Percentiles rank a stretch among this genome's conserved stretches.
Conservation (phyloP, 257 asterid genomes). For the Salvia rosmarinus region DNA sequence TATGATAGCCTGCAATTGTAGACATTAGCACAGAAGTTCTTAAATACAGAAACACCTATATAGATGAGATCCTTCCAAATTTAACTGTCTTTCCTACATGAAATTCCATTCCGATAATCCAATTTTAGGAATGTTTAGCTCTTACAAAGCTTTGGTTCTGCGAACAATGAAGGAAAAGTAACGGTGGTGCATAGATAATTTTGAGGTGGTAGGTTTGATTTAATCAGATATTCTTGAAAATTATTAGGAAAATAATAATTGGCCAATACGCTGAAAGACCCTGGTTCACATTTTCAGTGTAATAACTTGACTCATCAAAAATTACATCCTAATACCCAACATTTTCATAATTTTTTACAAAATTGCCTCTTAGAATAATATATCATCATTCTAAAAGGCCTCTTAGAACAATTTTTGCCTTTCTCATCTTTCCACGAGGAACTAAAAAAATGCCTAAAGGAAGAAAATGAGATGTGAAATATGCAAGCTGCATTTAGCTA, state of each 20-base stretch:
- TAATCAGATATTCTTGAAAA: background rate
- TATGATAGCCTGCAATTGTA: conserved; percentile 3
- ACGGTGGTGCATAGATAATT: background rate
- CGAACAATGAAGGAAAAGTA: background rate
- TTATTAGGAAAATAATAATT: background rate
- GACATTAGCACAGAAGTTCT: background rate
- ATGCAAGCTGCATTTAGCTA: background rate
- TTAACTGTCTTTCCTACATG: background rate
- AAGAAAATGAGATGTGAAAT: background rate
- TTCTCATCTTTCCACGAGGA: background rate
- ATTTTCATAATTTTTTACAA: background rate
- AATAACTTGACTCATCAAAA: background rate
- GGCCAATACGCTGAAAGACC: no score
- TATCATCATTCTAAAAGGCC: background rate
- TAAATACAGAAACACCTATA: background rate
- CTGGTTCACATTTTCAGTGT: no score
- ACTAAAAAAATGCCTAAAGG: background rate
- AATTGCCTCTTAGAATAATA: background rate
- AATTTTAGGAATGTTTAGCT: background rate
- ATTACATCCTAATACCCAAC: background rate
- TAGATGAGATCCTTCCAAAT: background rate
- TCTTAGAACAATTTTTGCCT: background rate
- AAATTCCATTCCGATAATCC: background rate
- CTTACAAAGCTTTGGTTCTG: background rate
- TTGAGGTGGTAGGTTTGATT: background rate